Base-by-base conservation (phyloP, 2,329 filamentous ascomycete species). In the Penicillium sumatraense region DNA sequence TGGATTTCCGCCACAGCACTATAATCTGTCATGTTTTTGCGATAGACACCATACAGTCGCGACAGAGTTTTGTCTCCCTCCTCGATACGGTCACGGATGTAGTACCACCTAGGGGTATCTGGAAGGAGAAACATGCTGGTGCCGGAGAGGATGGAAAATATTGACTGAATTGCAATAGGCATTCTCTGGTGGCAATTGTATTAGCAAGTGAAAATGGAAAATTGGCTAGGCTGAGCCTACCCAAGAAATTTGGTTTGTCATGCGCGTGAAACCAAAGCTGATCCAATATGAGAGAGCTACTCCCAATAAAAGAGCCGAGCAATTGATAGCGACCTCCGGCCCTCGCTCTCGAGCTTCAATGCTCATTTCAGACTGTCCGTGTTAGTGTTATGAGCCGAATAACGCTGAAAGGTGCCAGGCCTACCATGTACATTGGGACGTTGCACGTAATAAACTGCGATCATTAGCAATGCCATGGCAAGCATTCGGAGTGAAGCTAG, bases 71-170 rank as follows among this genome's bases (percentile, higher is more conserved):
- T 24, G 16, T 52, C 53, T 10, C 53, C 53, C 21, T 56, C 49
- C 8, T 42, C 40, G 13, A 36, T 48, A 10, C 44, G 36, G 3
- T 42, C 44, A 8, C 45, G 44, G 5, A 65, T 63, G 44, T 72
- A 72, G 51, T 72, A 72, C 69, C 68, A 73, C 49, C 68, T 55
- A 10, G 70, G 70, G 1, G 68, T 71, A 35, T 72, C 68, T 1
- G 70, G 71, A 3, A 67, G 56, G 27, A 60, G 54, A 2, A 63
- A 57, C 47, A 72, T 61, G 5, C 61, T 35, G 13, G 49, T 47
- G 1, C 60, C 63, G 2, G 70, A 69, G 13, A 71, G 57, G 27
- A 70, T 62, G 1, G 66, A 65, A 49, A 73, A 72, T 56, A 68
- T 58, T 11, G 53, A 50, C 56, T 74, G 71, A 18, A 73, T 56